Conservation (phyloP, 495 filamentous ascomycete genomes). For the Neurospora sp. region DNA sequence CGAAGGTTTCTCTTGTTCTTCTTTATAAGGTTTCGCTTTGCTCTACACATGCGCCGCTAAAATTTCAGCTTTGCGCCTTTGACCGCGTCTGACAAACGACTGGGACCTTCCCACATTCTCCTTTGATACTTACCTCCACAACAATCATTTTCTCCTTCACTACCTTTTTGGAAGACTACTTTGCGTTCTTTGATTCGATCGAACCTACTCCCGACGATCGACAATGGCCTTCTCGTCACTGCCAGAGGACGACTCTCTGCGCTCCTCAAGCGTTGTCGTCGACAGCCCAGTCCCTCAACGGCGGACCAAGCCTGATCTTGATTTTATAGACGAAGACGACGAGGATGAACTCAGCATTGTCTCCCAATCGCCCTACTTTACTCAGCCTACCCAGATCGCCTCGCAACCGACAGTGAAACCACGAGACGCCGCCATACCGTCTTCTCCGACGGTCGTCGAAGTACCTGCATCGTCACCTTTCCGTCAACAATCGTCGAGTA, state of each 20-base stretch:
- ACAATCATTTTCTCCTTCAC: background rate
- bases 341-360: conserved; percentile 13
- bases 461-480: conserved; percentile 68
- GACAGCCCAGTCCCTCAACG: background rate
- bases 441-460: conserved; percentile 49
- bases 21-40: background rate
- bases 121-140: background rate
- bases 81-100: background rate
- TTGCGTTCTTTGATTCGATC: background rate
- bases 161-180: background rate
- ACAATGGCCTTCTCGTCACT: conserved; percentile 9
- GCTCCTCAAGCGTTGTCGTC: background rate
- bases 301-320: background rate
- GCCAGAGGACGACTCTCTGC: background rate
- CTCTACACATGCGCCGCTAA: background rate
- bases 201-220: background rate
- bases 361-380: conserved; percentile 32
- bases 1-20: background rate
- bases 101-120: background rate
- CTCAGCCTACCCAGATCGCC: conserved; percentile 63
- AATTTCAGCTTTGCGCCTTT: background rate
- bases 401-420: conserved; percentile 8
- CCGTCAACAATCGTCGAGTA: conserved; percentile 61
- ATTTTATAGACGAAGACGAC: conserved; percentile 8
- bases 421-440: conserved; percentile 4